Conservation (phyloP, 257 asterid genomes). For the Salvia rosmarinus region DNA sequence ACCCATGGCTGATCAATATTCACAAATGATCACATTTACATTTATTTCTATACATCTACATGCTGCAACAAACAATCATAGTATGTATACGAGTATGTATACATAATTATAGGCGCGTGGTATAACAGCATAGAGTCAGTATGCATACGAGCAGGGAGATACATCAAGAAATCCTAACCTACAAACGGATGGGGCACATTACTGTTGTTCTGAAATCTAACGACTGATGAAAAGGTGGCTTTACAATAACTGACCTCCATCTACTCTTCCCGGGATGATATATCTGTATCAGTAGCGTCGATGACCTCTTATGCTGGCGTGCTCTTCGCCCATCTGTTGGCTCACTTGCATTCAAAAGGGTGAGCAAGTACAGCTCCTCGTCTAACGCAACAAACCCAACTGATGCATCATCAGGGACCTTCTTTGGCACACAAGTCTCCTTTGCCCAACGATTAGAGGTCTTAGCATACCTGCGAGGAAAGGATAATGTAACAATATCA, state of each 20-base stretch:
- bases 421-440: slow-evolving; percentile 73
- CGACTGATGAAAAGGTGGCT: slow-evolving; percentile 65
- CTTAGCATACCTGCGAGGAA: slow-evolving; percentile 57
- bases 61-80: slow-evolving; percentile 23
- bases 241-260: slow-evolving; percentile 66
- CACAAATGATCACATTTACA: slow-evolving; percentile 29
- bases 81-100: slow-evolving; percentile 7
- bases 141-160: background rate
- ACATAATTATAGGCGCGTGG: slow-evolving; percentile 30
- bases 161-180: slow-evolving; percentile 39
- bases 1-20: background rate
- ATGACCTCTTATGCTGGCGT: slow-evolving; percentile 65
- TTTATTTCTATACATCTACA: slow-evolving; percentile 31
- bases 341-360: slow-evolving; percentile 42
- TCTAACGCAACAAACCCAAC: slow-evolving; percentile 79
- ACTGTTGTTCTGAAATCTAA: slow-evolving; percentile 73
- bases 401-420: slow-evolving; percentile 50
- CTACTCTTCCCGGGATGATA: slow-evolving; percentile 67
- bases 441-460: slow-evolving; percentile 63
- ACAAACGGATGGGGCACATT: slow-evolving; percentile 69
- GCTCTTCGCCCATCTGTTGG: slow-evolving; percentile 43
- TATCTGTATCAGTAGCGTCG: slow-evolving; percentile 63
- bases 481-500: background rate
- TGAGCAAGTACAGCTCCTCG: slow-evolving; percentile 70
- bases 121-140: slow-evolving; percentile 10